Evolutionary conservation across 805 yeast species (phyloP).

Genomic region (Tetrapisispora phaffii): DNA sequence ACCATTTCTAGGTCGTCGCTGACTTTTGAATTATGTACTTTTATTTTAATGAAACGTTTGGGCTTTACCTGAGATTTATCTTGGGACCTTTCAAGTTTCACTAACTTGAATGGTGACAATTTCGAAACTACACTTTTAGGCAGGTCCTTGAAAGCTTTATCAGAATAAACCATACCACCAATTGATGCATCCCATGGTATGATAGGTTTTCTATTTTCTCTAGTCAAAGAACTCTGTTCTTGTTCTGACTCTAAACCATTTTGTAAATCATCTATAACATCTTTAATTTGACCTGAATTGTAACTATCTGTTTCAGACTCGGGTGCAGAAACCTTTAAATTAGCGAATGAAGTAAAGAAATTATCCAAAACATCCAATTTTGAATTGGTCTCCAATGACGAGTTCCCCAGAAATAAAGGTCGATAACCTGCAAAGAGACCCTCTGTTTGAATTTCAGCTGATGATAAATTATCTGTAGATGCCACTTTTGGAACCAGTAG

Average conservation of each 20-base stretch:
- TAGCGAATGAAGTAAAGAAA: conserved; percentile 10
- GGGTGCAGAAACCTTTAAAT: conserved; percentile 8
- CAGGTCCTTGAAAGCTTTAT: conserved; percentile 27
- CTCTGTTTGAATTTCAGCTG: conserved; percentile 26
- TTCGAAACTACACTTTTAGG: conserved; percentile 31
- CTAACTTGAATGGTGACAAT: conserved; percentile 30
- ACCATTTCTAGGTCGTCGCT: conserved; percentile 25
- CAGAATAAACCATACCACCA: conserved; percentile 30
- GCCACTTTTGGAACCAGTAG: conserved; percentile 24
- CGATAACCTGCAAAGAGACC: conserved; percentile 39
- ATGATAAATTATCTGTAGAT: conserved; percentile 22
- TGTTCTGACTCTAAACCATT: conserved; percentile 6
- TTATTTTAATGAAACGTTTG: conserved; percentile 42
- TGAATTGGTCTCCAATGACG: conserved; percentile 10
- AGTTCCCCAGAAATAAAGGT: conserved; percentile 36
- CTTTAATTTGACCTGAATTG: conserved; percentile 11
- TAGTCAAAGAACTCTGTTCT: background rate
- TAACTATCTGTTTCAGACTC: conserved; percentile 2
- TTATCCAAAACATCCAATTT: conserved; percentile 10
- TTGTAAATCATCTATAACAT: conserved; percentile 14
- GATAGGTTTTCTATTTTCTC: conserved; percentile 17
- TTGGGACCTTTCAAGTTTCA: conserved; percentile 64
- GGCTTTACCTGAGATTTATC: conserved; percentile 35
- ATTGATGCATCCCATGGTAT: conserved; percentile 35
- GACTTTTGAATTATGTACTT: conserved; percentile 26